Base-by-base conservation (phyloP, 2,329 filamentous ascomycete species). In the Bipolaris bicolor region DNA sequence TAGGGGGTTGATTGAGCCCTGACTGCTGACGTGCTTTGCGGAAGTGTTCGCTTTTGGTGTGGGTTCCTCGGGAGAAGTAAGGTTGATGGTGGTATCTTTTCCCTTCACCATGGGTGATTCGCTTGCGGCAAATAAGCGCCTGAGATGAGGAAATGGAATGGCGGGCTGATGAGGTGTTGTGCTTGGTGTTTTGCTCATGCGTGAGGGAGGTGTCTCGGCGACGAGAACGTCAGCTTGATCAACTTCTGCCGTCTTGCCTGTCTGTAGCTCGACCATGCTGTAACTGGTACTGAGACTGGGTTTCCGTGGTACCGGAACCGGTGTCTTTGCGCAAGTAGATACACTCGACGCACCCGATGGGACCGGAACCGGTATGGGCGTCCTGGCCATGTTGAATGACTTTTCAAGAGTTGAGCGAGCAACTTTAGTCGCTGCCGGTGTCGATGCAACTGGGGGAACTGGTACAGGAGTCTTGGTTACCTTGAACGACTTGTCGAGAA, bases 171-270 rank as follows among this genome's bases (percentile, higher is more conserved):
- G 49, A 9, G 49, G 44, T 11, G 36, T 34, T 5, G n/a, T 52
- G 11, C 45, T 29, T 31, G 33, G 43, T 3, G 49, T 55, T 16
- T 34, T 49, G 7, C 46, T 13, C n/a, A 58, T 52, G n/a, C 59
- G 49, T 2, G 59, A 63, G 2, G 60, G 55, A 22, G 63, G 62
- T 16, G 66, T 68, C 22, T 67, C 62, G 5, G 31, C 16, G 5
- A 63, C 57, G 10, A 64, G 49, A 29, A 62, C 39, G 15, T 61
- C 46, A 15, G 58, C 52, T 15, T 20, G 11, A 5, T 16, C 26
- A 9, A 39, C 43, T 6, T 45, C 7, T 11, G 44, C 53, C 9
- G 18, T 20, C 9, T 45, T 37, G n/a, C 41, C 24, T 11, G n/a
- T 13, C 39, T 34, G 15, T 7, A 40, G 26, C 50, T 41, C 45